Base-by-base conservation (phyloP, 2,329 filamentous ascomycete genomes). In the Biscogniauxia marginata region DNA sequence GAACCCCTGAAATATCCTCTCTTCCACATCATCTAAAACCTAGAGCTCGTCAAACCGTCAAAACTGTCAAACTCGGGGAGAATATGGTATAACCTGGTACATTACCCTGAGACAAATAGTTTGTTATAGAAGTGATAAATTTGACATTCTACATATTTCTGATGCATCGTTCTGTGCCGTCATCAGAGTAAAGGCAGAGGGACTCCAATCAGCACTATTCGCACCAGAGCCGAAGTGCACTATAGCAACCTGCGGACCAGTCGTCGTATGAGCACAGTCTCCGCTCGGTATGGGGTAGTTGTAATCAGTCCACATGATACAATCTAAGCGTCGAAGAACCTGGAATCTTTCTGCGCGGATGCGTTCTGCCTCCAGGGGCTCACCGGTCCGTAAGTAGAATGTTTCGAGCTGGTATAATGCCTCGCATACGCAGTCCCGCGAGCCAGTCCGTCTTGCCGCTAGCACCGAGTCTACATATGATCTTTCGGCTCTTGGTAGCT, bases 341-440 rank as follows among this genome's bases (percentile, higher is more conserved):
- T 59, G 55, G 13, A 66, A 61, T 49, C 67, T 62, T 30, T 67
- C 65, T 1, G 58, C 54, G 13, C 66, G 67, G 55, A 68, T 49
- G 23, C 53, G 30, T 43, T 69, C 67, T 20, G 66, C 65, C 19
- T 63, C 57, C 8, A 67, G 56, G 2, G 61, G 63, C 30, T 65
- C 59, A 43, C 60, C 54, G n/a, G 49, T 60, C 51, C 63, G 58
- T 24, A 67, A 50, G n/a, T 65, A 67, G 49, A 69, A 69, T 25
- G 47, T 65, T 46, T 69, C 67, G n/a, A 69, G 66, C 46, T 69
- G 67, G 39, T 62, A 67, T 24, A 69, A 62, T 49, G 67, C 63
- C 48, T 69, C 67, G 18, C 64, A 63, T 9, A 67, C 30, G 30
- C 65, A 67, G 45, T 69, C 67, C 6, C 63, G 61, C 1, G 67